A percentile compares a stretch with the other conserved stretches of the same genome.
These are phyloP conservation scores for Aspergillus alliaceus DNA, from an alignment of 2,329 filamentous ascomycete species.

Conservation along the genomic window DNA sequence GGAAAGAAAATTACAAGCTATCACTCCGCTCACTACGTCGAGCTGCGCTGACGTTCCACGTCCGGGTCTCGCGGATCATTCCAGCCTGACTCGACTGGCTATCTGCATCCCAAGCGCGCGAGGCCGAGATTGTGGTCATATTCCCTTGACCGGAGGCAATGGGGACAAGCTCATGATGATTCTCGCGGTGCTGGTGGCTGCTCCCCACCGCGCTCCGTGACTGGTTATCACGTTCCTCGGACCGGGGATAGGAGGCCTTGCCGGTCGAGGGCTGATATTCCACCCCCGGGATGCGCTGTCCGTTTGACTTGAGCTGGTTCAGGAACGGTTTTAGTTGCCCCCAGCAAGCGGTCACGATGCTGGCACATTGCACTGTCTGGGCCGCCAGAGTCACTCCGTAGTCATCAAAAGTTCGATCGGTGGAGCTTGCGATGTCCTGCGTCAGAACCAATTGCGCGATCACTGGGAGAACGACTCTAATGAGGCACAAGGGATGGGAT, in stretches of 20 bases:
- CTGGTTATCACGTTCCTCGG: neutral
- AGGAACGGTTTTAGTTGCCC: constrained; percentile 23
- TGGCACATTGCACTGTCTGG: constrained; percentile 21
- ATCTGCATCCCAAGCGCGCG: constrained; percentile 15
- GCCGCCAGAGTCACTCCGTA: constrained; percentile 20
- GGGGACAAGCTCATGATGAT: constrained; percentile 4
- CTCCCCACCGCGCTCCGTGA: neutral
- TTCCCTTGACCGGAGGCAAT: constrained; percentile 3
- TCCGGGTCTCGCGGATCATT: constrained; percentile 18
- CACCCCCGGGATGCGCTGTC: constrained; percentile 15
- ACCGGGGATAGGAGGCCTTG: neutral
- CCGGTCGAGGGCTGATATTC: constrained; percentile 4
- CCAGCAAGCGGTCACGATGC: constrained; percentile 26
- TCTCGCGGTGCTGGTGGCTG: too few relatives aligned
- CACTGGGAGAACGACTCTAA: constrained; percentile 15
- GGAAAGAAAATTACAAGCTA: too few relatives aligned
- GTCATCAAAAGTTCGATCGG: constrained; percentile 19
- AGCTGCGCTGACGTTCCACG: constrained; percentile 13
- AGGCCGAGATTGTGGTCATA: constrained; percentile 12
- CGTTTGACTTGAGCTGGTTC: constrained; percentile 20
- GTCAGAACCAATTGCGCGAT: constrained; percentile 17
- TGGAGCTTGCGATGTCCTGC: constrained; percentile 4
- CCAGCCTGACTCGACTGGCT: constrained; percentile 20
- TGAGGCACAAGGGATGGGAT: neutral
- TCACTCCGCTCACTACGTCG: constrained; percentile 3